Evolutionary conservation across 2,329 filamentous ascomycete species (phyloP), one percentile per base, ranked within the genome.

Genomic region (Exophiala bonariae): DNA sequence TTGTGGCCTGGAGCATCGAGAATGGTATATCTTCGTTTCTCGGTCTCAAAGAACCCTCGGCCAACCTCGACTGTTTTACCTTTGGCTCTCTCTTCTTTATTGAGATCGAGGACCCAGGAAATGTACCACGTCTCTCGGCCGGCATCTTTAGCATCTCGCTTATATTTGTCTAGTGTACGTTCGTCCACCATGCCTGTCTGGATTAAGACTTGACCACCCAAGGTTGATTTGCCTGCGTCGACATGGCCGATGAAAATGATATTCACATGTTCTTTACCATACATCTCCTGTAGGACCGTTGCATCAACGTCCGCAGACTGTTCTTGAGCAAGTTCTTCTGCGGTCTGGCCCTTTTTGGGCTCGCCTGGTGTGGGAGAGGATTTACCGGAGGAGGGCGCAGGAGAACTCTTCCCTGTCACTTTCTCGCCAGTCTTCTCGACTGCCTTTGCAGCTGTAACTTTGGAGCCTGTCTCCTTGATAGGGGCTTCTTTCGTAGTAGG

Each of bases 181-280:
- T 99, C 90, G 64, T 99, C 95, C n/a, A 99, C 93, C 93, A 97
- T 99, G 51, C 93, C 93, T 4, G 92, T 96, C 42, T 83, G 83
- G 68, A 93, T 96, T 11, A 99, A 78, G 55, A 99, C 95, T 42
- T 88, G 88, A 41, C 93, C 93, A 65, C 93, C 93, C 4, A 99
- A 79, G 3, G 93, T 99, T 31, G 90, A 96, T 75, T 99, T 99
- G 61, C 93, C 93, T 42, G 93, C 93, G 75, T 99, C 93, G 61
- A 99, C 95, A 78, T 99, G 93, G 41, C 93, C 92, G 64, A 97
- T 87, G 73, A 97, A 96, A 57, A 97, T 96, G 60, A 99, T 86
- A 72, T 99, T 99, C 63, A 99, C 79, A 61, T 86, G 83, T 65
- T 86, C 75, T 54, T 97, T 96, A 66, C 93, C 93, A 68, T 76